These are phyloP conservation scores for Hemisphaericaspora subhashii DNA, from an alignment of 1,139 yeast species.

Conservation along the genomic window DNA sequence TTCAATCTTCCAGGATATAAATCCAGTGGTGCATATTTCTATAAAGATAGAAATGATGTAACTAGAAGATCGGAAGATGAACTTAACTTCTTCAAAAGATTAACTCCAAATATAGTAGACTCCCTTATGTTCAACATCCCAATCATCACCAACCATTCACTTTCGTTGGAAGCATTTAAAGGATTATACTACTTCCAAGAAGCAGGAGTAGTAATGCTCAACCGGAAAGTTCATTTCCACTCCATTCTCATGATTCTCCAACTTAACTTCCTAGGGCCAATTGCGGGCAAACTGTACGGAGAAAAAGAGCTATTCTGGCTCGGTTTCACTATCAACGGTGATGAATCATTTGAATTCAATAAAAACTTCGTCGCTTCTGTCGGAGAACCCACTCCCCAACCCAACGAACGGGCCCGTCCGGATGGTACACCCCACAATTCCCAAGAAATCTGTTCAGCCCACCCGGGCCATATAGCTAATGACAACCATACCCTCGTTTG, in stretches of 20 bases:
- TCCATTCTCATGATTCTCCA: constrained; percentile 45
- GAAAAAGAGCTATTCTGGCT: constrained; percentile 71
- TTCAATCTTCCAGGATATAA: constrained; percentile 38
- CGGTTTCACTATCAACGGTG: constrained; percentile 54
- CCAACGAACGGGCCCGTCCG: constrained; percentile 24
- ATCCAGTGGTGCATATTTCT: constrained; percentile 45
- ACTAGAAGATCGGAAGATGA: constrained; percentile 31
- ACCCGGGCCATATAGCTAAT: constrained; percentile 39
- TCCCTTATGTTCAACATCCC: constrained; percentile 31
- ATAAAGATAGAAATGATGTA: constrained; percentile 46
- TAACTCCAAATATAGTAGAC: constrained; percentile 45
- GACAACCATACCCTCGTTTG: constrained; percentile 31
- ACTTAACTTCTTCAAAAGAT: constrained; percentile 31
- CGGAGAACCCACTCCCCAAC: constrained; percentile 43
- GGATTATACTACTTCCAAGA: constrained; percentile 49
- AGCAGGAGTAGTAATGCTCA: constrained; percentile 49
- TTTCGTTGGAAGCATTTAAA: constrained; percentile 29
- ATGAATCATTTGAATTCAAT: constrained; percentile 52
- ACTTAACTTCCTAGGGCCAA: constrained; percentile 39
- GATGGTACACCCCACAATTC: constrained; percentile 23
- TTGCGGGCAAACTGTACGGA: constrained; percentile 49
- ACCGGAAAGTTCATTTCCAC: constrained; percentile 41
- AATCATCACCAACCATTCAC: constrained; percentile 31
- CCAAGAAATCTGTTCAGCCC: constrained; percentile 36
- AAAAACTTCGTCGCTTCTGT: constrained; percentile 50